phyloP scores from a whole-genome alignment of 495 filamentous ascomycete genomes.

The Penicillium maclennaniae region DNA sequence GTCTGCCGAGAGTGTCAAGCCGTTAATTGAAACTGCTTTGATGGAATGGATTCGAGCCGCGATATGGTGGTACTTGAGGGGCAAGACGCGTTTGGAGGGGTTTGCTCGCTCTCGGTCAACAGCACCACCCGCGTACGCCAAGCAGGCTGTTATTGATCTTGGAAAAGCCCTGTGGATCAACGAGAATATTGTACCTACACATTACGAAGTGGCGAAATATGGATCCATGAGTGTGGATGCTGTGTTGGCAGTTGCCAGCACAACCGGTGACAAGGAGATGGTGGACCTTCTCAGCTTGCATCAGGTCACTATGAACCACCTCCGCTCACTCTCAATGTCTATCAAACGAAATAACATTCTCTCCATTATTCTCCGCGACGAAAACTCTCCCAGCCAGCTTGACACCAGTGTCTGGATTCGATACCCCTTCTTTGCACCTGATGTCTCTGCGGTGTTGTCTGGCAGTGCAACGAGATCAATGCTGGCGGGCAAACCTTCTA shows the following conservation, averaged over 20 bases:
- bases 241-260: slow-evolving; percentile 39
- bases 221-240: slow-evolving; percentile 44
- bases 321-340: slow-evolving; percentile 70
- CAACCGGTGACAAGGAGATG: slow-evolving; percentile 45
- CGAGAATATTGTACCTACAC: slow-evolving; percentile 55
- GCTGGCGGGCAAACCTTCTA: slow-evolving; percentile 34
- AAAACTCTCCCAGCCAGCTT: slow-evolving; percentile 58
- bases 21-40: slow-evolving; percentile 53
- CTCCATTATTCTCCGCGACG: slow-evolving; percentile 42
- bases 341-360: slow-evolving; percentile 80
- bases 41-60: slow-evolving; percentile 66
- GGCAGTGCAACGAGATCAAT: slow-evolving; percentile 52
- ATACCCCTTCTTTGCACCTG: slow-evolving; percentile 65
- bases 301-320: slow-evolving; percentile 53
- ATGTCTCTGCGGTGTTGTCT: slow-evolving; percentile 62
- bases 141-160: slow-evolving; percentile 74
- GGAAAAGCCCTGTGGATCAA: slow-evolving; percentile 81
- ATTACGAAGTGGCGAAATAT: slow-evolving; percentile 49
- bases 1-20: slow-evolving; percentile 66
- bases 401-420: slow-evolving; percentile 73
- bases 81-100: slow-evolving; percentile 66
- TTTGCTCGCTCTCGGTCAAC: slow-evolving; percentile 59
- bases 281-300: slow-evolving; percentile 50
- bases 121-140: slow-evolving; percentile 21
- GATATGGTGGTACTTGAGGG: slow-evolving; percentile 85